phyloP scores from a whole-genome alignment of 768 basidiomycete genomes.

The Phanerochaete sordida region DNA sequence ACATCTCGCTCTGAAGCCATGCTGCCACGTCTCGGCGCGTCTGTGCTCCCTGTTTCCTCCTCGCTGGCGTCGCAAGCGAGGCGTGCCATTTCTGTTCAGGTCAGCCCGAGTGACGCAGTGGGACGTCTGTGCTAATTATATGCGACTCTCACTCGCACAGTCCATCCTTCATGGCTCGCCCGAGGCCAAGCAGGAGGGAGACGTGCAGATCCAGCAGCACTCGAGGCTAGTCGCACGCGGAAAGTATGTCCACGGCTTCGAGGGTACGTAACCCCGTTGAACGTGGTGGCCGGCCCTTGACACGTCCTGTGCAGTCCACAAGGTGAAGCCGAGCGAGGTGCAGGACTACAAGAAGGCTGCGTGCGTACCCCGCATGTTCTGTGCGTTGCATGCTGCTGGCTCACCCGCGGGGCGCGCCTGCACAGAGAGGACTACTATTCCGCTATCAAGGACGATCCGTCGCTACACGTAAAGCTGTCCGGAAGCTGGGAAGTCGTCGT shows the following conservation, averaged over 20 bases:
- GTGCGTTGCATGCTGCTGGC: slow-evolving; percentile 1
- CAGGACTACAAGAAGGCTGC: slow-evolving; percentile 88
- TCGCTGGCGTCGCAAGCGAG: slow-evolving; percentile 11
- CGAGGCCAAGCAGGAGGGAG: slow-evolving; percentile 82
- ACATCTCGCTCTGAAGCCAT: slow-evolving; percentile 11
- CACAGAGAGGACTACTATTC: slow-evolving; percentile 80
- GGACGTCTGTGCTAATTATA: background rate
- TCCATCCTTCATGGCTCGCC: slow-evolving; percentile 91
- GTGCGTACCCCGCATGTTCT: slow-evolving; percentile 40
- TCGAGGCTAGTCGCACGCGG: slow-evolving; percentile 87
- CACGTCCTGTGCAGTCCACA: slow-evolving; percentile 57
- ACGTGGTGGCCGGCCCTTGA: slow-evolving; percentile 3
- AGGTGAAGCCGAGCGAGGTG: slow-evolving; percentile 75
- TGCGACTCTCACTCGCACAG: slow-evolving; percentile 35
- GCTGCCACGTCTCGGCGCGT: slow-evolving; percentile 21
- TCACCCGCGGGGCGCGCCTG: background rate
- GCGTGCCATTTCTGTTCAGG: slow-evolving; percentile 31
- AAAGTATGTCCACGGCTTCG: slow-evolving; percentile 91
- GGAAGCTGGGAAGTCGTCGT: slow-evolving; percentile 93
- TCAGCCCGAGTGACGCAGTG: slow-evolving; percentile 13
- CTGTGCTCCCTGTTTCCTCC: slow-evolving; percentile 14
- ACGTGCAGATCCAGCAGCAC: slow-evolving; percentile 74
- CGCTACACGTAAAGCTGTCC: slow-evolving; percentile 80
- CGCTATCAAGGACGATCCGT: slow-evolving; percentile 69
- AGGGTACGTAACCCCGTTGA: slow-evolving; percentile 50